Conservation (phyloP, 768 basidiomycete genomes). For the Hortiboletus flavorubellus region DNA sequence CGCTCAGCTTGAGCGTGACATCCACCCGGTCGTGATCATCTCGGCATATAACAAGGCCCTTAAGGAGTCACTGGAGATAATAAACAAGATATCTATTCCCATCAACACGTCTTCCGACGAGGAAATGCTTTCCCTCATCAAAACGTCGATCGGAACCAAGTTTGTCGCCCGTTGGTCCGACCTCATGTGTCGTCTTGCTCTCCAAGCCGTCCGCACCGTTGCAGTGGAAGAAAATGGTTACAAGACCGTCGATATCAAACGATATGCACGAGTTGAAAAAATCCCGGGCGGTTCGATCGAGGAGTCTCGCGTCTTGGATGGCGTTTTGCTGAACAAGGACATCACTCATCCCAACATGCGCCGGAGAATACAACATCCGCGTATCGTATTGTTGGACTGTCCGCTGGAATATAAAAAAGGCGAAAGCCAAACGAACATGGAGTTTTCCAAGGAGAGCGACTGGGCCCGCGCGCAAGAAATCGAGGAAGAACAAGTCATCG, state of each 20-base stretch:
- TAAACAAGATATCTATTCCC: slow-evolving; percentile 83
- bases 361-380: slow-evolving; percentile 81
- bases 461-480: slow-evolving; percentile 91
- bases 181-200: slow-evolving; percentile 93
- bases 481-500: slow-evolving; percentile 96
- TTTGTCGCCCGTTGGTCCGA: slow-evolving; percentile 96
- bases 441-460: slow-evolving; percentile 90
- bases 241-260: slow-evolving; percentile 95
- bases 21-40: slow-evolving; percentile 99
- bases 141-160: slow-evolving; percentile 97
- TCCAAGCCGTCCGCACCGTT: slow-evolving; percentile 90
- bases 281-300: slow-evolving; percentile 98
- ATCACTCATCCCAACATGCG: slow-evolving; percentile 98
- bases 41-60: slow-evolving; percentile 96
- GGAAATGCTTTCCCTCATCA: slow-evolving; percentile 95
- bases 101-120: slow-evolving; percentile 83
- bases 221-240: slow-evolving; percentile 70
- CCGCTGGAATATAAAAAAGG: slow-evolving; percentile 99
- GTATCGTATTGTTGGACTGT: slow-evolving; percentile 89
- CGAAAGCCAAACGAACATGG: slow-evolving; percentile 97
- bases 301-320: slow-evolving; percentile 78
- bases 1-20: slow-evolving; percentile 90
- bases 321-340: slow-evolving; percentile 98
- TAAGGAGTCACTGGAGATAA: slow-evolving; percentile 85
- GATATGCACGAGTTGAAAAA: slow-evolving; percentile 97